phyloP scores from a whole-genome alignment of 768 basidiomycete genomes.

The Podaxis carcinomalis region DNA sequence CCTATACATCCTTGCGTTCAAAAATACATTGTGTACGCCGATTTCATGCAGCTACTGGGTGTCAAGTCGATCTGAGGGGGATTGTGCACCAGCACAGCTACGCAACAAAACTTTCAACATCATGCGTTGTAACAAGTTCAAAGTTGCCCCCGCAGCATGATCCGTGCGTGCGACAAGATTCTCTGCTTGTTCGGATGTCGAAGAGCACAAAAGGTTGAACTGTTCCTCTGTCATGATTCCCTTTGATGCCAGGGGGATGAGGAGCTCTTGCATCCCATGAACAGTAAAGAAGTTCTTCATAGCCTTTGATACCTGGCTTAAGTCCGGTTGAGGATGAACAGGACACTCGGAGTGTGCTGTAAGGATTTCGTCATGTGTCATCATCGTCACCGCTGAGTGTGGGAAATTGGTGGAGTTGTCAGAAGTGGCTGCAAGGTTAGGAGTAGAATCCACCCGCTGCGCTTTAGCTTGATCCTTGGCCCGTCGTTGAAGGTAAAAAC shows the following conservation, averaged over 20 bases:
- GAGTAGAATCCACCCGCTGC: background rate
- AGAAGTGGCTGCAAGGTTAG: background rate
- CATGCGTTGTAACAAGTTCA: slow-evolving; percentile 1
- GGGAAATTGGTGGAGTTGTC: background rate
- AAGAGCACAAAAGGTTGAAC: slow-evolving; percentile 14
- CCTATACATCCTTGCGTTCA: slow-evolving; percentile 8
- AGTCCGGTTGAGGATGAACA: slow-evolving; percentile 15
- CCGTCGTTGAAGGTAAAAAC: slow-evolving; percentile 17
- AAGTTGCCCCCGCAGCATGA: background rate
- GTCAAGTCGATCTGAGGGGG: background rate
- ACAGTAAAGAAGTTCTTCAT: slow-evolving; percentile 16
- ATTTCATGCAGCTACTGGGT: background rate
- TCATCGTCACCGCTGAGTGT: background rate
- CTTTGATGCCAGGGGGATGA: slow-evolving; percentile 21
- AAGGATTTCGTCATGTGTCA: background rate
- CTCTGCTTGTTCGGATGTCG: background rate
- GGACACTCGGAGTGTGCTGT: slow-evolving; percentile 14
- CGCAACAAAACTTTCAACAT: background rate
- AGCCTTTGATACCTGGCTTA: slow-evolving; percentile 6
- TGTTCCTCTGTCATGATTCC: slow-evolving; percentile 20
- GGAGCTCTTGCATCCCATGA: slow-evolving; percentile 21
- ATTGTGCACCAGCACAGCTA: background rate
- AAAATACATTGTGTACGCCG: background rate
- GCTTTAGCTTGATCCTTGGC: background rate
- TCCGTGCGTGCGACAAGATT: background rate